These are phyloP conservation scores for Ophiostoma novo-ulmi DNA, from an alignment of 2,329 filamentous ascomycete species.

Conservation along the genomic window DNA sequence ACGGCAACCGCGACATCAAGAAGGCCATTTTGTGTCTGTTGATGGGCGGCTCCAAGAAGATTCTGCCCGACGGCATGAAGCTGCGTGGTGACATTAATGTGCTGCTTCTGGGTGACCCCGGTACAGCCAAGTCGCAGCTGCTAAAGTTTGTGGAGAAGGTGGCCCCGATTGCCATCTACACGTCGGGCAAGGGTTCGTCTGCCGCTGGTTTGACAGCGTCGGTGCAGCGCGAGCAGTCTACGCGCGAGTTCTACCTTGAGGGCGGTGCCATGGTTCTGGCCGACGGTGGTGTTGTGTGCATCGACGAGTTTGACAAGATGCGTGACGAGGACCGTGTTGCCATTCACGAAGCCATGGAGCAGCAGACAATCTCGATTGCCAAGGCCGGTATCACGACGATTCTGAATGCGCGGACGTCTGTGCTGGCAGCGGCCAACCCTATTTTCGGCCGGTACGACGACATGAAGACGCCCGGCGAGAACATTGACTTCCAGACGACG, in stretches of 20 bases:
- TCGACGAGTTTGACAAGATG: slow-evolving; percentile 99
- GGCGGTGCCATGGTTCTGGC: slow-evolving; percentile 98
- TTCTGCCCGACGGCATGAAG: slow-evolving; percentile 95
- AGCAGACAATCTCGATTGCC: slow-evolving; percentile 98
- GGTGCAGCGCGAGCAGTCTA: slow-evolving; percentile 86
- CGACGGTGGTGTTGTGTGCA: slow-evolving; percentile 94
- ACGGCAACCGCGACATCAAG: slow-evolving; percentile 93
- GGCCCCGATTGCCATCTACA: slow-evolving; percentile 95
- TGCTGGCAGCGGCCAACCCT: slow-evolving; percentile 91
- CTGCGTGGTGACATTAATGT: slow-evolving; percentile 98
- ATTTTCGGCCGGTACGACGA: slow-evolving; percentile 98
- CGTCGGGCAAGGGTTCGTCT: slow-evolving; percentile 95
- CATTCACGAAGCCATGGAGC: slow-evolving; percentile 99
- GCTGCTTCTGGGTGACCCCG: slow-evolving; percentile 89
- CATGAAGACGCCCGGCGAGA: slow-evolving; percentile 94
- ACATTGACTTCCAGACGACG: slow-evolving; percentile 98
- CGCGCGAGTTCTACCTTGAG: slow-evolving; percentile 94
- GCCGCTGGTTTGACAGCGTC: slow-evolving; percentile 96
- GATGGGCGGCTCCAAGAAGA: slow-evolving; percentile 94
- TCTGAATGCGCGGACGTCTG: slow-evolving; percentile 89
- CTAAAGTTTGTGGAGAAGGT: slow-evolving; percentile 97
- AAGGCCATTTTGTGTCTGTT: slow-evolving; percentile 93
- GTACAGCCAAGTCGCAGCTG: slow-evolving; percentile 95
- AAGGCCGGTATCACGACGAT: slow-evolving; percentile 99
- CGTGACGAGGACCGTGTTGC: slow-evolving; percentile 94